Evolutionary conservation across 2,329 filamentous ascomycete genomes (phyloP), one percentile per base, ranked within the genome.

Genomic region (Ciborinia camelliae): DNA sequence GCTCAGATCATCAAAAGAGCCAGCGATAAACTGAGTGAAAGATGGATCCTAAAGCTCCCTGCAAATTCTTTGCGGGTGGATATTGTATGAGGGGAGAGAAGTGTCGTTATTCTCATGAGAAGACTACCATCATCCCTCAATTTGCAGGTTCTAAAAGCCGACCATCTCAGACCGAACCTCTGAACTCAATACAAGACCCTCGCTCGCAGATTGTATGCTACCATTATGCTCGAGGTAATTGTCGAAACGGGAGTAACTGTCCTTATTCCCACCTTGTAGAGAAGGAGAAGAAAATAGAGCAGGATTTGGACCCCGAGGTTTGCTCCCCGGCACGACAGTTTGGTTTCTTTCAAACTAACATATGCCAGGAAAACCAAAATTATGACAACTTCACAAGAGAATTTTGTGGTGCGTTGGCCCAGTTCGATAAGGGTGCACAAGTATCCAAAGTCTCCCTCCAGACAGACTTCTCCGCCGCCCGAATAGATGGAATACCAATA

Each of bases 391-490:
- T 70, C 58, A 68, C 63, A 62, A 71, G 71, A 58, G 65, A 70
- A 37, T 35, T 73, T 28, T 65, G 37, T 23, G 72, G 71, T 26
- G 67, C 71, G 14, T 62, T 59, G 30, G 68, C 68, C 20, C 65
- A 66, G 52, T 73, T 71, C 62, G 64, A 69, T 53, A 65, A 68
- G 15, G 64, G 64, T 20, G 71, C 67, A 53, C 65, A 72, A 30
- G 59, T 72, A n/a, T 35, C 65, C n/a, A 72, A 72, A 66, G 61
- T 73, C n/a, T 68, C 67, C 28, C 66, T 73, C 45, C 68, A 70
- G 10, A 51, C 67, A 30, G 72, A 73, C 59, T 72, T 72, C 53
- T 73, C 71, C 45, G 55, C 66, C 55, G 68, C 66, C 43, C 68
- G 66, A 15, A 70, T 73, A 28, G 67, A 53, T 4, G 71, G 69